Percentiles rank a stretch among this genome's conserved stretches.
Evolutionary conservation across 345 rosid genomes (phyloP).

Genomic region (Hypericum androsaemum): DNA sequence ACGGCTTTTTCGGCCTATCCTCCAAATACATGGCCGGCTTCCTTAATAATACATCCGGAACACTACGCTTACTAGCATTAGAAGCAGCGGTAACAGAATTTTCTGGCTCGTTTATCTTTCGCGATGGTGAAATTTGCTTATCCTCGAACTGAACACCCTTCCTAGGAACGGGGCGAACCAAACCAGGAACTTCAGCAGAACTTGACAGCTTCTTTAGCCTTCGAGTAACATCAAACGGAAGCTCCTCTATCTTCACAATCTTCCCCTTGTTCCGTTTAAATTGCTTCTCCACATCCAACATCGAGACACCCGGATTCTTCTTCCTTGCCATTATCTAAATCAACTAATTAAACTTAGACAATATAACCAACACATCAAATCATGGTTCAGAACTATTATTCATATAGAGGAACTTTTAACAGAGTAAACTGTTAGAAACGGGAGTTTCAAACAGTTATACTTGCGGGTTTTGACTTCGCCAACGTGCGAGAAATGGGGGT

Average conservation of each 20-base stretch:
- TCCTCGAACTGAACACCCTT: constrained; percentile 45
- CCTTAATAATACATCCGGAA: constrained; percentile 81
- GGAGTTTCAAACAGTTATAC: too few species aligned
- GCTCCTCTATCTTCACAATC: constrained; percentile 37
- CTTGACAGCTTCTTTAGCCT: constrained; percentile 25
- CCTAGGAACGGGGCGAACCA: constrained; percentile 68
- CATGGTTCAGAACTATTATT: constrained; percentile 1
- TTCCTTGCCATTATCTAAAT: constrained; percentile 69
- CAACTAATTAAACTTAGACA: constrained; percentile 10
- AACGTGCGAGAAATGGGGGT: too few species aligned
- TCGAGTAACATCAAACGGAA: constrained; percentile 54
- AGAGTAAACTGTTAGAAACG: too few species aligned
- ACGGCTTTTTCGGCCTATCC: constrained; percentile 44
- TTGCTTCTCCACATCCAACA: constrained; percentile 62
- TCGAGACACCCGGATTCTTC: constrained; percentile 67
- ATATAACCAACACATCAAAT: neutral
- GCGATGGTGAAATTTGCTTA: constrained; percentile 17
- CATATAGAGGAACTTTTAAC: too few species aligned
- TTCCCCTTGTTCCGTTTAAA: constrained; percentile 75
- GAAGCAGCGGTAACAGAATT: constrained; percentile 26
- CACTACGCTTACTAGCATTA: constrained; percentile 32
- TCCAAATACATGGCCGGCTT: constrained; percentile 51
- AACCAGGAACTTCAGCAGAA: constrained; percentile 44
- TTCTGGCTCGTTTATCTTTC: constrained; percentile 34
- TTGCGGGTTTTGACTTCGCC: too few species aligned